These are phyloP conservation scores for Aspergillus haitiensis DNA, from an alignment of 495 filamentous ascomycete genomes.

Conservation along the genomic window DNA sequence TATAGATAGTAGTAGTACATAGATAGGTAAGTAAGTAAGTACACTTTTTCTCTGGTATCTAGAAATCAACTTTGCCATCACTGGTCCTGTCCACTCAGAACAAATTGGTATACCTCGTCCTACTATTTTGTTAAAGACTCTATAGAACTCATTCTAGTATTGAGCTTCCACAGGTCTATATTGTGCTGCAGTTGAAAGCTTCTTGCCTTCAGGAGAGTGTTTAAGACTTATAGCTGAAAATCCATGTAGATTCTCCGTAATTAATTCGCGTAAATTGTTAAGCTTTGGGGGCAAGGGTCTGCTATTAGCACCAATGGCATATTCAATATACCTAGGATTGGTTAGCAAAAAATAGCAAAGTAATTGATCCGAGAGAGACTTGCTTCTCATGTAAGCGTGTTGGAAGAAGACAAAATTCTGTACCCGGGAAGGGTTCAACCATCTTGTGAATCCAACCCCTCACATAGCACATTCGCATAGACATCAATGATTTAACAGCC, in stretches of 20 bases:
- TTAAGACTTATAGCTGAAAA: neutral
- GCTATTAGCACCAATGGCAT: neutral
- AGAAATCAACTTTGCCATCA: conserved; percentile 18
- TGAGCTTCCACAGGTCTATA: conserved; percentile 11
- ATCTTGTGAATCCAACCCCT: conserved; percentile 20
- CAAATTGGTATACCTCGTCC: conserved; percentile 8
- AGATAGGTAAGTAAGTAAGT: too few relatives aligned
- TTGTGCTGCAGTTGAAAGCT: neutral
- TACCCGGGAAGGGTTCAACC: neutral
- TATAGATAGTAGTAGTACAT: too few relatives aligned
- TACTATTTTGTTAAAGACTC: conserved; percentile 6
- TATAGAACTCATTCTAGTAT: conserved; percentile 24
- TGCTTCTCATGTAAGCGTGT: conserved; percentile 18
- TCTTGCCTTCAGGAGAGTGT: neutral
- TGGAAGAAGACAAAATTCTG: conserved; percentile 12
- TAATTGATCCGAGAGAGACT: conserved; percentile 1
- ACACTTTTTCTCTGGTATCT: conserved; percentile 12
- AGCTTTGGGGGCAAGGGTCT: neutral
- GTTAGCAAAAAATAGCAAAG: neutral
- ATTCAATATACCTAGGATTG: neutral
- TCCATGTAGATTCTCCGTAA: neutral
- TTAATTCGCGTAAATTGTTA: neutral
- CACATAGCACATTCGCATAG: conserved; percentile 1
- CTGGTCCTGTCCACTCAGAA: conserved; percentile 19
- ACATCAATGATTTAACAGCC: neutral